Conservation (phyloP, 805 yeast genomes). For the Scheffersomyces spartinae region DNA sequence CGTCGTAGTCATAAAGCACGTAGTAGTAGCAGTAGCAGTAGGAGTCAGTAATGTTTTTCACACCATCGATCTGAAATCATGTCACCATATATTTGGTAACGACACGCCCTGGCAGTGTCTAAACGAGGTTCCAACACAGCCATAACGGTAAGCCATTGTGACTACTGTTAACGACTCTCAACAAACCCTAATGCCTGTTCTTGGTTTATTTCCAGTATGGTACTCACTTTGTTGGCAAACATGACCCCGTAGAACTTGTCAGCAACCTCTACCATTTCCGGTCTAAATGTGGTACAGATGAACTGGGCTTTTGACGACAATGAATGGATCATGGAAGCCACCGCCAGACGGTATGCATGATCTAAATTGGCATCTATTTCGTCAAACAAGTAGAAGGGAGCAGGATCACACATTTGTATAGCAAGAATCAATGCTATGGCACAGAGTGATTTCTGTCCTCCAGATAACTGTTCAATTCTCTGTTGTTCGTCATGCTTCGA, state of each 20-base stretch:
- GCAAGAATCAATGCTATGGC: slow-evolving; percentile 91
- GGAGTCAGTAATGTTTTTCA: too few species aligned
- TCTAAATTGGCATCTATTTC: slow-evolving; percentile 96
- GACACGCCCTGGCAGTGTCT: too few species aligned
- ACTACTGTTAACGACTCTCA: slow-evolving; percentile 47
- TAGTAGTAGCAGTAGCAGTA: too few species aligned
- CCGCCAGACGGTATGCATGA: slow-evolving; percentile 80
- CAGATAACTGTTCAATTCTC: slow-evolving; percentile 82
- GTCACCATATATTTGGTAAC: too few species aligned
- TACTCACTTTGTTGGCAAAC: slow-evolving; percentile 71
- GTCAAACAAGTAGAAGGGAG: slow-evolving; percentile 92
- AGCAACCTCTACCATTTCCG: slow-evolving; percentile 83
- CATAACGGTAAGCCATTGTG: too few species aligned
- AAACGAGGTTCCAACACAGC: too few species aligned
- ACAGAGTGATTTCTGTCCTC: slow-evolving; percentile 96
- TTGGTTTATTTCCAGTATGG: slow-evolving; percentile 56
- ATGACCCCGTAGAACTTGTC: slow-evolving; percentile 82
- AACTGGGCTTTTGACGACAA: slow-evolving; percentile 71
- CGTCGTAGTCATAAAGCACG: too few species aligned
- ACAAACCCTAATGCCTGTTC: slow-evolving; percentile 77
- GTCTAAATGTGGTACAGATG: slow-evolving; percentile 91
- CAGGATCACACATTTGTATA: slow-evolving; percentile 91
- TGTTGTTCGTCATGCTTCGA: slow-evolving; percentile 78
- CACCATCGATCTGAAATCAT: too few species aligned
- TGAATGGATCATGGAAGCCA: slow-evolving; percentile 61